phyloP scores from a whole-genome alignment of 2,329 filamentous ascomycete species.

The Blumeriella jaapii region DNA sequence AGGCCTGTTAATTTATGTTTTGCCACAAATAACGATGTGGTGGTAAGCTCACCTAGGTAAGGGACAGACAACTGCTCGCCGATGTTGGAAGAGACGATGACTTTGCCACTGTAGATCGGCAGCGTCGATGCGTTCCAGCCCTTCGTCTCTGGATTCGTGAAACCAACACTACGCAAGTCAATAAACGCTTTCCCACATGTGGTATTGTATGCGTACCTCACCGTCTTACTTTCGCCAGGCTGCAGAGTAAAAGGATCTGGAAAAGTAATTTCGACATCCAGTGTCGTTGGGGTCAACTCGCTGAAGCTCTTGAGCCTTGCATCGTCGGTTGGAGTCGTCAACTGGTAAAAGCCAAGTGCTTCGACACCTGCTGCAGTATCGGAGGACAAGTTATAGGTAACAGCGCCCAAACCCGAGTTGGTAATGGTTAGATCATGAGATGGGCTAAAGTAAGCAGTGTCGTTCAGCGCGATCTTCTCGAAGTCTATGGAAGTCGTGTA shows the following conservation, averaged over 20 bases:
- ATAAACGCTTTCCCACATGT: neutral
- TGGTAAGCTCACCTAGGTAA: neutral
- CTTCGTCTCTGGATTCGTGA: constrained; percentile 1
- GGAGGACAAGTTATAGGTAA: neutral
- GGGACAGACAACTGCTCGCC: constrained; percentile 5
- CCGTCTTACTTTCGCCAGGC: constrained; percentile 2
- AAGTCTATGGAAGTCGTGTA: constrained; percentile 1
- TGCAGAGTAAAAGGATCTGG: neutral
- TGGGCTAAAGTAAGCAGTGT: neutral
- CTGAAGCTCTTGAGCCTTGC: constrained; percentile 1
- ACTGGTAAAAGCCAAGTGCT: neutral
- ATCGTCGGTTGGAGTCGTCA: neutral
- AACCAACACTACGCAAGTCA: neutral
- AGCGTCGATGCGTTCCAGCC: constrained; percentile 27
- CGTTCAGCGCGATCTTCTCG: constrained; percentile 1
- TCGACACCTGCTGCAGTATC: constrained; percentile 2
- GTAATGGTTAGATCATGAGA: constrained; percentile 1
- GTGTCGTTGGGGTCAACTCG: neutral
- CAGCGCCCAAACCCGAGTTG: neutral
- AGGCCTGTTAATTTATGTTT: neutral
- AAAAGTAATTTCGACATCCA: neutral
- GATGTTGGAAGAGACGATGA: constrained; percentile 33
- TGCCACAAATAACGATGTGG: neutral
- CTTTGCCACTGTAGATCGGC: constrained; percentile 38
- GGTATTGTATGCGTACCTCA: neutral